These are phyloP conservation scores for Seiridium unicorne DNA, from an alignment of 2,329 filamentous ascomycete species.

Conservation along the genomic window DNA sequence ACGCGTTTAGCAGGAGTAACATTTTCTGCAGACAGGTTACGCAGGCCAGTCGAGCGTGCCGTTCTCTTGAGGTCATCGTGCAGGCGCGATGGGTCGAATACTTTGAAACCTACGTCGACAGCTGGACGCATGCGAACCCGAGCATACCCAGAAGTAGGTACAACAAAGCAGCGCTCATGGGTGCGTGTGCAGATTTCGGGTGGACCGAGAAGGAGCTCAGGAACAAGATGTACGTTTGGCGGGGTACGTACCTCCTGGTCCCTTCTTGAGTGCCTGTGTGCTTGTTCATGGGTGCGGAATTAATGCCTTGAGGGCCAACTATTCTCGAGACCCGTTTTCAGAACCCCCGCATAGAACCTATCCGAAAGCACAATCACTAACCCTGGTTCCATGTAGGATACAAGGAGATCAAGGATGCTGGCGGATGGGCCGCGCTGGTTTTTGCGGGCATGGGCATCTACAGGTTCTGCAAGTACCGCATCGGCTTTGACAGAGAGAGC, in stretches of 20 bases:
- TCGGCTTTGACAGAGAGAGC: constrained; percentile 49
- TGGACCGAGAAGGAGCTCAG: constrained; percentile 58
- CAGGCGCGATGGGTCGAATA: constrained; percentile 57
- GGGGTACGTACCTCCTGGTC: constrained; percentile 14
- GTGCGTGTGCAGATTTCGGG: constrained; percentile 51
- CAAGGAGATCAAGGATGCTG: constrained; percentile 55
- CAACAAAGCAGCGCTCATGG: constrained; percentile 49
- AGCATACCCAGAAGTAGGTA: constrained; percentile 43
- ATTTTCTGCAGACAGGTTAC: constrained; percentile 30
- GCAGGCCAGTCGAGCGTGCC: constrained; percentile 47
- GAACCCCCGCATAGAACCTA: no score
- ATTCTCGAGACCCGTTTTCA: no score
- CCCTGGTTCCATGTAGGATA: constrained; percentile 36
- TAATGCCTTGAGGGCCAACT: no score
- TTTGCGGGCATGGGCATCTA: constrained; percentile 59
- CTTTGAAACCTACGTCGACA: constrained; percentile 48
- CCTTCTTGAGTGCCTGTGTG: no score
- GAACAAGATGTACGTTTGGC: constrained; percentile 50
- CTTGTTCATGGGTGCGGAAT: no score
- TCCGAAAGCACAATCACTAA: no score
- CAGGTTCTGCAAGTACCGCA: constrained; percentile 59
- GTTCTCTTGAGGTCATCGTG: constrained; percentile 58
- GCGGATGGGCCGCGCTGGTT: constrained; percentile 53
- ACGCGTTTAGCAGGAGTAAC: constrained; percentile 28
- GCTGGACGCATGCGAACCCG: constrained; percentile 35